These are phyloP conservation scores for Mycena crocata DNA, from an alignment of 768 basidiomycete genomes.

Conservation along the genomic window DNA sequence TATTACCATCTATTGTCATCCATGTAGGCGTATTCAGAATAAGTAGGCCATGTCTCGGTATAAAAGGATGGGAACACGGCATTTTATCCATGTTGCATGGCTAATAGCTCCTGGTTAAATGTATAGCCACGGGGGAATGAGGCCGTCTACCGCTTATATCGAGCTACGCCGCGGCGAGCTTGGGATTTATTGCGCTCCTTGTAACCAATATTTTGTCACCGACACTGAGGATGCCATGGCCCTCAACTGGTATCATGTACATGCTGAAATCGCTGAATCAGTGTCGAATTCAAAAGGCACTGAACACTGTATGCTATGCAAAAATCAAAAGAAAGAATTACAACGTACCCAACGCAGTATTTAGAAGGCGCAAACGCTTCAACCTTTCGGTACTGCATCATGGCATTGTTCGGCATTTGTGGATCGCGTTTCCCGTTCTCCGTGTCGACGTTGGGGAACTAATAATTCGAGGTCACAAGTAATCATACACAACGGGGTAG, in stretches of 20 bases:
- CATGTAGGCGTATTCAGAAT: no score
- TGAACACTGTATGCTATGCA: neutral
- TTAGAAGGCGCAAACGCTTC: conserved; percentile 19
- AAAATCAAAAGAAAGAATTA: no score
- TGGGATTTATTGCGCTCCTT: conserved; percentile 27
- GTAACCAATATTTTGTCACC: conserved; percentile 27
- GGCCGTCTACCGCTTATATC: no score
- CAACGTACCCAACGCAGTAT: conserved; percentile 32
- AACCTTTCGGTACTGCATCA: conserved; percentile 36
- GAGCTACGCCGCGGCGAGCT: conserved; percentile 7
- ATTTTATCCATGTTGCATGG: no score
- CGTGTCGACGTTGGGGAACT: conserved; percentile 36
- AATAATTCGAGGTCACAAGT: neutral
- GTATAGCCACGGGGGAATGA: no score
- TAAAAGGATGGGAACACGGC: no score
- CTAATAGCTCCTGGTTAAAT: no score
- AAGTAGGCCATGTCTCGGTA: no score
- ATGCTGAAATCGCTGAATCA: conserved; percentile 12
- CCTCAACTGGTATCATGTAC: conserved; percentile 33
- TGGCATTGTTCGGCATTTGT: conserved; percentile 33
- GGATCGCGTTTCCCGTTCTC: conserved; percentile 27
- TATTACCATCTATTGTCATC: no score
- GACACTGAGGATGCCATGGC: conserved; percentile 23
- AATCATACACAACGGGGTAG: neutral
- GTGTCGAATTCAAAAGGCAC: neutral